Evolutionary conservation across 179 eudicot species (phyloP), one percentile per base, ranked within the genome.

Genomic region (Nepenthes alata): DNA sequence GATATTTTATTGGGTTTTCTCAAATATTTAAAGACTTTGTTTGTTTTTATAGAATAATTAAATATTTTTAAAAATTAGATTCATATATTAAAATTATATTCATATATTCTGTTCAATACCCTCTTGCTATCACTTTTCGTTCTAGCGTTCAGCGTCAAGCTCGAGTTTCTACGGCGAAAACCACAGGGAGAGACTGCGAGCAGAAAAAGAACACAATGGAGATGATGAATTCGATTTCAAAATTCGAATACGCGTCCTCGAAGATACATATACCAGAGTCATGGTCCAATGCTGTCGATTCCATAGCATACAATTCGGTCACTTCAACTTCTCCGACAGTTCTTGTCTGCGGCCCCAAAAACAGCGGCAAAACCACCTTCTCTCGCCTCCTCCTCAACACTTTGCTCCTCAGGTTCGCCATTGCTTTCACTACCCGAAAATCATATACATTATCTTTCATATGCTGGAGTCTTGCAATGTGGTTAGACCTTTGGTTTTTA

Each of bases 331-430:
- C 78, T 54, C 94, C 81, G 0, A 45, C 78, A 55, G 67, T 75
- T 13, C 56, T 91, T 37, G 73, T 88, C n/a, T 91, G 97, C 37
- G 97, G 97, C 55, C 71, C 97, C 38, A 91, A 82, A 68, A 88
- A 91, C 74, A 68, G 83, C 60, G 97, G 97, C 79, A 91, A 91
- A 63, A 80, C 96, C 39, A 91, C 89, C 55, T 88, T 91, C 74
- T 83, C 96, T 66, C 97, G 97, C 74, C 71, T 74, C 79, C 87
- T 91, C 55, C 72, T 91, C 76, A 88, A 91, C 70, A 53, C 66
- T 69, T 77, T 88, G 47, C 85, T 88, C n/a, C 81, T 48, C 50
- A 85, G 88, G 97, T 91, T 49, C 35, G 5, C 1, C 3, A 3
- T 11, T 25, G 1, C 25, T 25, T 25, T 25, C 25, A 25, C 25